These are phyloP conservation scores for Zychaea mexicana DNA, from an alignment of 371 early-diverging fungal species.

Conservation along the genomic window DNA sequence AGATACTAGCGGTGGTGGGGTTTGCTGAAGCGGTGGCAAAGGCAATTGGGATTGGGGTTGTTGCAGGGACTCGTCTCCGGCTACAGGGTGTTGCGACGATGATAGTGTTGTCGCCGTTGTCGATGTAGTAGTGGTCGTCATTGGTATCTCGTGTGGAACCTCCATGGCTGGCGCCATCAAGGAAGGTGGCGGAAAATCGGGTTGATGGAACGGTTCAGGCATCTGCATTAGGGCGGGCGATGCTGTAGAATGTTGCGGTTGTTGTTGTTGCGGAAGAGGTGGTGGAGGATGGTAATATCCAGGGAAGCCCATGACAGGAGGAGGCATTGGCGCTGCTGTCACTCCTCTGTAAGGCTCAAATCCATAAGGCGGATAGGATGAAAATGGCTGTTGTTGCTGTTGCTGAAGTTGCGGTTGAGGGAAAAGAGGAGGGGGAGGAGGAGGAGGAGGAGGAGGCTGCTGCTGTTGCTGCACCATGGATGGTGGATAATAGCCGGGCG, in stretches of 20 bases:
- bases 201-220: not conserved
- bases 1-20: too few species aligned
- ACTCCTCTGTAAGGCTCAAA: not conserved
- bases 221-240: not conserved
- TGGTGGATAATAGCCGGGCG: not conserved
- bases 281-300: constrained; percentile 5
- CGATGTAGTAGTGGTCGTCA: not conserved
- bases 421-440: not conserved
- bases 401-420: not conserved
- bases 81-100: not conserved
- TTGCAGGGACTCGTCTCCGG: not conserved
- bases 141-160: not conserved
- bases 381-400: constrained; percentile 1
- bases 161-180: not conserved
- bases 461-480: not conserved
- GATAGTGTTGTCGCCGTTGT: not conserved
- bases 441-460: not conserved
- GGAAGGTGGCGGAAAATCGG: not conserved
- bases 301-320: not conserved
- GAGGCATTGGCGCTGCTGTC: not conserved
- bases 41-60: constrained; percentile 1
- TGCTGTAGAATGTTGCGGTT: not conserved
- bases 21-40: not conserved
- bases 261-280: constrained; percentile 4
- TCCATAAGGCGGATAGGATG: constrained; percentile 2